Evolutionary conservation across 2,329 filamentous ascomycete species (phyloP).

Genomic region (Leptographium lundbergii): DNA sequence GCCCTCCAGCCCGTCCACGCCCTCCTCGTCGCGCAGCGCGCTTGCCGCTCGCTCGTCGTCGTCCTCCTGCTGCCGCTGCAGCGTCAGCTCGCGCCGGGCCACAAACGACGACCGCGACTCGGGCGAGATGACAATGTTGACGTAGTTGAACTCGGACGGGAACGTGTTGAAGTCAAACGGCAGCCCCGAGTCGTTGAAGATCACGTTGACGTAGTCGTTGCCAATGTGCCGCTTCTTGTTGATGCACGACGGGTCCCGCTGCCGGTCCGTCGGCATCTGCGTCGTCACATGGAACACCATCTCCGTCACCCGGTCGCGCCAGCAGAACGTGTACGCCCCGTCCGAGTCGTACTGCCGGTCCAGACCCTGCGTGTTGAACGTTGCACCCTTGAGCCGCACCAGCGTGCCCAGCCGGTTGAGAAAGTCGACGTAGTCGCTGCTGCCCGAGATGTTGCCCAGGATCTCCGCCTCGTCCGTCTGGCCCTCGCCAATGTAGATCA

Average conservation of each 20-base stretch:
- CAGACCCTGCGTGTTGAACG: conserved; percentile 86
- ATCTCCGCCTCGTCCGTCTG: conserved; percentile 78
- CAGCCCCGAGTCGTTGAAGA: conserved; percentile 92
- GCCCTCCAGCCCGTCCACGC: not conserved
- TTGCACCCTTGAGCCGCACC: conserved; percentile 66
- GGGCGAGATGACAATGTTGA: conserved; percentile 91
- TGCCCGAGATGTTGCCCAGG: conserved; percentile 74
- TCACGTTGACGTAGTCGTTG: conserved; percentile 95
- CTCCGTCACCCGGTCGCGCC: conserved; percentile 89
- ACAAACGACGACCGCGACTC: conserved; percentile 69
- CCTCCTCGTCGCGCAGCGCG: not conserved
- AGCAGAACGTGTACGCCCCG: conserved; percentile 81
- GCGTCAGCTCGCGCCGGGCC: conserved; percentile 39
- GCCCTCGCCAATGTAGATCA: conserved; percentile 82
- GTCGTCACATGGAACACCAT: conserved; percentile 93
- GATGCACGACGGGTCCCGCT: conserved; percentile 61
- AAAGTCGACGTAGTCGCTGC: conserved; percentile 78
- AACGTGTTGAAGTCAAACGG: conserved; percentile 87
- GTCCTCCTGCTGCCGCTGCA: conserved; percentile 12
- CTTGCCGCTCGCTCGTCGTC: conserved; percentile 2
- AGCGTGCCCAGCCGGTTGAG: conserved; percentile 70
- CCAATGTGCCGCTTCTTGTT: conserved; percentile 92
- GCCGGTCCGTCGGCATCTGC: conserved; percentile 85
- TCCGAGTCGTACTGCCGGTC: conserved; percentile 68
- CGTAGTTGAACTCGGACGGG: conserved; percentile 88